Evolutionary conservation across 768 basidiomycete species (phyloP), one percentile per base, ranked within the genome.

Genomic region (Sarcodon sp.): DNA sequence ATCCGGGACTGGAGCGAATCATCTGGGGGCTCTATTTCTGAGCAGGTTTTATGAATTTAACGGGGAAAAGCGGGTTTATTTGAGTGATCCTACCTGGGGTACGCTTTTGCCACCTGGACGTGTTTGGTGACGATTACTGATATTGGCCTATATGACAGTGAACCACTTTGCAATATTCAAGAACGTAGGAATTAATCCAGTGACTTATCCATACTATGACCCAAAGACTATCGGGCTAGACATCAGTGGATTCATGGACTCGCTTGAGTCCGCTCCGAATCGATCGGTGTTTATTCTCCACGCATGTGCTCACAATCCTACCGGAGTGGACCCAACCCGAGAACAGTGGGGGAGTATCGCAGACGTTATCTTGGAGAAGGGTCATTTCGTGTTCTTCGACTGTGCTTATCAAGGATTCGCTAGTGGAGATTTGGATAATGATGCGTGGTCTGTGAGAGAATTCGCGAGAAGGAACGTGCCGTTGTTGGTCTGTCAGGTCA

Each of bases 381-480:
- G 75, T 11, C 92, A 93, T 62, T 94, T 79, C 59, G 83, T 83
- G 33, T 93, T 94, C 68, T 90, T 97, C 62, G 93, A 98, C 67
- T 86, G 84, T 61, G 93, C 93, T 3, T 98, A 98, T 67, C 93
- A 96, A 66, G 93, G 93, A 13, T 98, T 97, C 63, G 93, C 92
- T 13, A 90, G 87, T 55, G 93, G 93, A 1, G 80, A 90, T 62
- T 70, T 96, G 58, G 83, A 93, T 61, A 77, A 79, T 55, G 96
- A 99, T 61, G 92, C 91, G 6, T 85, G 81, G 75, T 89, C 93
- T 11, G 87, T 97, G 54, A 71, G 90, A 55, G 74, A 87, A 67
- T 98, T 99, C 68, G 83, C 81, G 43, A 69, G 79, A 56, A 72
- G 73, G 49, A 76, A 70, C 47, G 80, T 91, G 51, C 79, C 85